A percentile compares a stretch with the other conserved stretches of the same genome.
Conservation (phyloP, 1,139 yeast species). For the Diutina pseudorugosa region DNA sequence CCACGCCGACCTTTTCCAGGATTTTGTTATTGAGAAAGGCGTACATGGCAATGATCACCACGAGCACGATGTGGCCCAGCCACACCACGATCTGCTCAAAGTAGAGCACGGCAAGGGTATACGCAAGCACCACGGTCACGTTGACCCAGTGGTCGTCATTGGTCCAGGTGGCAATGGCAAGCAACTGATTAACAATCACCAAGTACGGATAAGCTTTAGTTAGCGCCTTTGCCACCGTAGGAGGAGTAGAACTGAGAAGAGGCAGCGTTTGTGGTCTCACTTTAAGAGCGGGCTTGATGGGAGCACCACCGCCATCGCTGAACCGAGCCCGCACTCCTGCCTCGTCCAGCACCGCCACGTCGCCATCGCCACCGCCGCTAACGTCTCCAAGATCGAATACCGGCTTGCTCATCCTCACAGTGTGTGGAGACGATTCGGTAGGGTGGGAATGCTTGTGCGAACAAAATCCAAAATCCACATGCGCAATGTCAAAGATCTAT, state of each 20-base stretch:
- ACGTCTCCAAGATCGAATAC: neutral
- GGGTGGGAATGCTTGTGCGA: too few relatives aligned
- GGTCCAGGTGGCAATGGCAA: constrained; percentile 84
- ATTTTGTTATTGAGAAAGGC: constrained; percentile 44
- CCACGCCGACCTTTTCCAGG: constrained; percentile 41
- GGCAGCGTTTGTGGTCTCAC: constrained; percentile 19
- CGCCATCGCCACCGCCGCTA: neutral
- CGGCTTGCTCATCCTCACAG: constrained; percentile 2
- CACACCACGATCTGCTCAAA: constrained; percentile 63
- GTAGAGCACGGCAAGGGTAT: constrained; percentile 52
- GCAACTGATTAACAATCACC: constrained; percentile 51
- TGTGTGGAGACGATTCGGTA: neutral
- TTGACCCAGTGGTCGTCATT: constrained; percentile 75
- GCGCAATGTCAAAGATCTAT: neutral
- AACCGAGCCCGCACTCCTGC: neutral
- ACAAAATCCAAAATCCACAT: neutral
- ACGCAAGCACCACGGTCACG: constrained; percentile 45
- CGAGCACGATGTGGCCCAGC: constrained; percentile 70
- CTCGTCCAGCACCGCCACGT: neutral
- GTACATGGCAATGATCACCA: constrained; percentile 54
- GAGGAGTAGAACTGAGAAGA: constrained; percentile 72
- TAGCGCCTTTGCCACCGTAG: constrained; percentile 75
- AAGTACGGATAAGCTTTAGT: constrained; percentile 77
- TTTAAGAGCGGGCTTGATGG: neutral
- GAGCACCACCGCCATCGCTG: neutral